These are phyloP conservation scores for Saprolegnia parasitica DNA, from an alignment of 352 stramenopile species.

Conservation along the genomic window DNA sequence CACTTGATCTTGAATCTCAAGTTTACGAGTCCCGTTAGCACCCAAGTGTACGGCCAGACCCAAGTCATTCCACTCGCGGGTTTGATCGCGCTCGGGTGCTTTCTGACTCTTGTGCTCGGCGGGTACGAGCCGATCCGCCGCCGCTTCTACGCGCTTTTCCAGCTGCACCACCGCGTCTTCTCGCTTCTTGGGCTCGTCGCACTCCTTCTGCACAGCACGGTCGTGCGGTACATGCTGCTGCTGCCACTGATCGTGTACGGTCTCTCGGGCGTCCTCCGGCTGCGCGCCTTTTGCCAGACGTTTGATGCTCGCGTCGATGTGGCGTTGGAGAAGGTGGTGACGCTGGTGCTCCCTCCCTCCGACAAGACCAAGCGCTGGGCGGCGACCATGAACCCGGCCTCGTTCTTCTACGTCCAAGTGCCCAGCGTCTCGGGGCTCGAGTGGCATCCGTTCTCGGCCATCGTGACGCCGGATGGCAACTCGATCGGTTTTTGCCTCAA, in stretches of 20 bases:
- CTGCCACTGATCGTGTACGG: slow-evolving; percentile 63
- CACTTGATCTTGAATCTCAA: slow-evolving; percentile 34
- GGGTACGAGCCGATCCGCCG: slow-evolving; percentile 65
- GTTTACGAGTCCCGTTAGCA: slow-evolving; percentile 38
- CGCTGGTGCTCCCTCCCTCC: slow-evolving; percentile 39
- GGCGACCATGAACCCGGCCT: slow-evolving; percentile 45
- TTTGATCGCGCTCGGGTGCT: slow-evolving; percentile 54
- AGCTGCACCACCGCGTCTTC: slow-evolving; percentile 64
- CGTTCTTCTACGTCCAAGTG: slow-evolving; percentile 70
- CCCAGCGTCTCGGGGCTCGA: slow-evolving; percentile 55
- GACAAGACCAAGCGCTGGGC: slow-evolving; percentile 58
- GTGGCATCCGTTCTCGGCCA: slow-evolving; percentile 78
- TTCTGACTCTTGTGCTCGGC: slow-evolving; percentile 46
- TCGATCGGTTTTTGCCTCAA: slow-evolving; percentile 76
- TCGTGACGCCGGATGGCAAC: slow-evolving; percentile 62
- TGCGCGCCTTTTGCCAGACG: slow-evolving; percentile 40
- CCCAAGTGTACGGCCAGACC: slow-evolving; percentile 38
- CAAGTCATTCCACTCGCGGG: slow-evolving; percentile 51
- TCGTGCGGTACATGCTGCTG: slow-evolving; percentile 43
- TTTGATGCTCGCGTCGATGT: slow-evolving; percentile 44
- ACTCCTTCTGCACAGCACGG: slow-evolving; percentile 55
- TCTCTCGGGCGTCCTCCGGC: slow-evolving; percentile 42
- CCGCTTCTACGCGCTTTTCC: slow-evolving; percentile 68
- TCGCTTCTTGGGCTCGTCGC: slow-evolving; percentile 71
- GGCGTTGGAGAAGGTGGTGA: slow-evolving; percentile 40